Base-by-base conservation (phyloP, 2,329 filamentous ascomycete genomes). In the Pestalotiopsis sp. region DNA sequence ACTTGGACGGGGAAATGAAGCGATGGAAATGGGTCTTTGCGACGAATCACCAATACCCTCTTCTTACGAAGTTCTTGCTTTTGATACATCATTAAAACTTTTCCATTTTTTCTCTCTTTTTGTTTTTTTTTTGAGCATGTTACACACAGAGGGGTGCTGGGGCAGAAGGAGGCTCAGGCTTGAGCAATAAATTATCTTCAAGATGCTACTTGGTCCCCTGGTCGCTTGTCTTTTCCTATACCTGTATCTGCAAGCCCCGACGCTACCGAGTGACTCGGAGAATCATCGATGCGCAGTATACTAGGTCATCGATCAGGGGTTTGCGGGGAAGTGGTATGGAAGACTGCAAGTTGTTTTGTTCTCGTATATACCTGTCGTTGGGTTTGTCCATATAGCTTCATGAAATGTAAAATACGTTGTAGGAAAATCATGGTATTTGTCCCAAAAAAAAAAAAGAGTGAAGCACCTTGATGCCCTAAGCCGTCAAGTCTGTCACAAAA, bases 1-100 rank as follows among this genome's bases (percentile, higher is more conserved):
- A 65, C 49, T 23, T 65, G 45, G 64, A 57, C 27, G 52, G 64
- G 31, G 64, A 65, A 65, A 65, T 36, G 41, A 58, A 65, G 31
- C 49, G 64, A 65, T 36, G 49, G 49, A 23, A 49, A 65, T 20
- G 41, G 64, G 41, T 65, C 52, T 57, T 20, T 58, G 52, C 45
- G 20, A 65, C 41, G 64, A 65, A 49, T 45, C 12, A 45, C 20
- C 36, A 64, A 64, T 64, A 64, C 61, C 61, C 61, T 31, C 36
- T 41, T 64, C 39, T 49, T 25, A 64, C 61, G 41, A 64, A 27
- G 61, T 49, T 64, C 41, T 45, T 45, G 38, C 49, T 45, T 64
- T 31, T 39, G 36, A 64, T 39, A 64, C n/a, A 64, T 20, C 60
- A 41, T 52, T 14, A 36, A 59, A 23, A 59, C 45, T 52, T 52